Evolutionary conservation across 495 filamentous ascomycete species (phyloP), one percentile per base, ranked within the genome.

Genomic region (Lineolata rhizophorae): DNA sequence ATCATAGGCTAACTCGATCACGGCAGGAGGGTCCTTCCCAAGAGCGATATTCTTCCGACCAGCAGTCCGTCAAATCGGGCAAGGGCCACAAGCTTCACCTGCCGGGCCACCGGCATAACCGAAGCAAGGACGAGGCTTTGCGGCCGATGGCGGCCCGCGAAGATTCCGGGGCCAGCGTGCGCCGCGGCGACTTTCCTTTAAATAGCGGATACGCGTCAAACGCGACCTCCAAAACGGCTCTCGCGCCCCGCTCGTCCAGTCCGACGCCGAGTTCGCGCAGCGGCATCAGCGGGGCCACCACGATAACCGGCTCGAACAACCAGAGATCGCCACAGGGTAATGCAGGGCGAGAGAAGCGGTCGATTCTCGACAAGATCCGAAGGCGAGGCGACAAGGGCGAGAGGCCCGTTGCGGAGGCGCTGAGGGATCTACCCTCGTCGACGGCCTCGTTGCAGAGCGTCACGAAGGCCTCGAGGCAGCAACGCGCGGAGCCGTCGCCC

Each of bases 241-340:
- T 63, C 33, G 55, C 54, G 16, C 35, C 62, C 11, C 69, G 80
- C 18, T 68, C 72, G 2, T 67, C 71, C 18, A 91, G 77, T 45
- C 79, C 80, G 9, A 76, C 76, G 1, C 73, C 72, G 13, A 87
- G 73, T 45, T 56, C 60, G 9, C 65, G 62, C 37, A 74, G 76
- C 35, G 36, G 37, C 15, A 49, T 47, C 36, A 50, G 47, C 18
- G 37, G 37, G 22, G 42, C 47, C 15, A 30, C 27, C 22, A 12
- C 28, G 4, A 12, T 34, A 4, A 16, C 30, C n/a, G n/a, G n/a
- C n/a, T n/a, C n/a, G n/a, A n/a, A n/a, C n/a, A n/a, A n/a, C 12
- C 67, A 72, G 39, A 57, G 57, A 25, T 82, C 76, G 1, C 75
- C 58, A 3, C 51, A 65, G 0, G 60, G 54, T 1, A 59, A 49